Conservation (phyloP, 2,329 filamentous ascomycete species). For the Aureobasidium lini region DNA sequence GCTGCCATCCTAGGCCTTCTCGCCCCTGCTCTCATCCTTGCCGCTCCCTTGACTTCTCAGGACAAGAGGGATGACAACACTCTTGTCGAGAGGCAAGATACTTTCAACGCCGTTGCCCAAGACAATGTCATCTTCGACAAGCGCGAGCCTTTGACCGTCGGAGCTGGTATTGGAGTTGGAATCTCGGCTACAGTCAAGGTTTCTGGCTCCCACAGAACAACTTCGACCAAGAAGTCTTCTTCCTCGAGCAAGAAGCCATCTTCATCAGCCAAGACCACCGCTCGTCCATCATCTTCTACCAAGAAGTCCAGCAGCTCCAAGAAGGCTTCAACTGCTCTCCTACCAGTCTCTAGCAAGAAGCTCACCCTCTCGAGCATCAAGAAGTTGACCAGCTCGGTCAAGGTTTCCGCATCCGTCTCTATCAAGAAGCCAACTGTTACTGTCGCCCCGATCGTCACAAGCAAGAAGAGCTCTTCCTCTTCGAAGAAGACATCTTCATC, state of each 20-base stretch:
- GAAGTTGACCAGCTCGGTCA: background rate
- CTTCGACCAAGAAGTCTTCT: background rate
- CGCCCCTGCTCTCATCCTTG: slow-evolving; percentile 7
- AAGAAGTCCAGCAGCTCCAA: background rate
- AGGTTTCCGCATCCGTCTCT: background rate
- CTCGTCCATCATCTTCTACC: background rate
- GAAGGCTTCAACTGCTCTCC: background rate
- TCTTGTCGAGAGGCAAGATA: background rate
- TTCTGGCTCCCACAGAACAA: background rate
- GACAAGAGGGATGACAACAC: background rate
- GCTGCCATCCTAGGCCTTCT: slow-evolving; percentile 2
- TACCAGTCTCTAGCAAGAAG: background rate
- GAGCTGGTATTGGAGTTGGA: background rate
- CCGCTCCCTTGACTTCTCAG: slow-evolving; percentile 1
- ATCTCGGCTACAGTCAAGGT: background rate
- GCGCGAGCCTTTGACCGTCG: background rate
- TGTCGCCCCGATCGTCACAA: background rate
- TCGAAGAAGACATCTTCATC: background rate
- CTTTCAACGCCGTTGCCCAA: background rate
- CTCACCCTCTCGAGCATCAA: background rate
- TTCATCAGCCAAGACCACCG: background rate
- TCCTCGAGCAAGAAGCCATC: background rate
- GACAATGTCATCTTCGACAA: background rate
- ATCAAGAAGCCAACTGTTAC: background rate
- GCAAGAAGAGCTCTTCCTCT: background rate